phyloP scores from a whole-genome alignment of 139 green algal genomes.

The Chlamydomonas asymmetrica region DNA sequence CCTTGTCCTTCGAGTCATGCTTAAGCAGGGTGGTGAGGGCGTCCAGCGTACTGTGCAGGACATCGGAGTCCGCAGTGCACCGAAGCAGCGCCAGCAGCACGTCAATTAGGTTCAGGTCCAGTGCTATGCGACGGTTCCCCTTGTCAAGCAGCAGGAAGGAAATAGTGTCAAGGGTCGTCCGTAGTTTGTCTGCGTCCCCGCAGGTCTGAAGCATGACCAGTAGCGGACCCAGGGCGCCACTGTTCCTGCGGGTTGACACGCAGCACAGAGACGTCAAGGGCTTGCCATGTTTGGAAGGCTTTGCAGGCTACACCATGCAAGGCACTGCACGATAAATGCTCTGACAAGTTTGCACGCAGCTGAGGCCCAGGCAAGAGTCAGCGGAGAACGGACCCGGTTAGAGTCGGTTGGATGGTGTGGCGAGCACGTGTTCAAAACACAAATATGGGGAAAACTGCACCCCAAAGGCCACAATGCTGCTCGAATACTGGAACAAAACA shows the following conservation, averaged over 20 bases:
- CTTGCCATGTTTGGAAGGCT: too few relatives aligned
- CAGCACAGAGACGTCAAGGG: too few relatives aligned
- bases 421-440: too few relatives aligned
- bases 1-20: slow-evolving; percentile 31
- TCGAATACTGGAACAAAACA: too few relatives aligned
- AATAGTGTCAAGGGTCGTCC: slow-evolving; percentile 14
- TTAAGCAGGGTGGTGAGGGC: slow-evolving; percentile 11
- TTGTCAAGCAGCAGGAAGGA: slow-evolving; percentile 37
- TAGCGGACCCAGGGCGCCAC: slow-evolving; percentile 21
- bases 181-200: background rate
- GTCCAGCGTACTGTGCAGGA: slow-evolving; percentile 22
- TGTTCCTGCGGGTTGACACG: slow-evolving; percentile 40
- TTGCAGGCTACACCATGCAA: too few relatives aligned
- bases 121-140: slow-evolving; percentile 14
- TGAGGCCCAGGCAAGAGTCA: too few relatives aligned
- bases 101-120: slow-evolving; percentile 22
- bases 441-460: too few relatives aligned
- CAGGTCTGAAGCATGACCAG: slow-evolving; percentile 24
- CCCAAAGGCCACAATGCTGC: too few relatives aligned
- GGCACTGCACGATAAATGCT: too few relatives aligned
- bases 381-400: too few relatives aligned
- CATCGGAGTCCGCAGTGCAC: slow-evolving; percentile 3
- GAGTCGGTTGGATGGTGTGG: too few relatives aligned
- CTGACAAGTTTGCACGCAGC: too few relatives aligned
- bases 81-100: slow-evolving; percentile 23